Conservation (phyloP, 2,329 filamentous ascomycete genomes). For the Clonostachys chloroleuca region DNA sequence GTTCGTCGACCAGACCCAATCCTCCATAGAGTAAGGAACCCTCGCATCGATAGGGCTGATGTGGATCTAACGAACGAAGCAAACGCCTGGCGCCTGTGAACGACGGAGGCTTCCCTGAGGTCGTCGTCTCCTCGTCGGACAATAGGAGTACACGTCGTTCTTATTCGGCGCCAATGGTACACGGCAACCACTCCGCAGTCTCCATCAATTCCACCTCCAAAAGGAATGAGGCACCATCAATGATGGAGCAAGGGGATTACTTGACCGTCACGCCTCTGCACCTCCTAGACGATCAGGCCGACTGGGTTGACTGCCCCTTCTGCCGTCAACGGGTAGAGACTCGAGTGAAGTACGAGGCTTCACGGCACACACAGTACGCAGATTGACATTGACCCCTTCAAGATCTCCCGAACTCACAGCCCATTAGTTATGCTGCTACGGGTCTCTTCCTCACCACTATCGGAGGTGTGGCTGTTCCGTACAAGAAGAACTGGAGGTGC, state of each 20-base stretch:
- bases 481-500: constrained; percentile 7
- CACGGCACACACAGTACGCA: constrained; percentile 14
- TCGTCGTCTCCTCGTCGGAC: background rate
- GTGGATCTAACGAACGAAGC: too few species aligned
- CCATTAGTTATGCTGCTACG: background rate
- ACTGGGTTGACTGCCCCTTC: constrained; percentile 16
- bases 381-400: constrained; percentile 6
- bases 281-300: constrained; percentile 13
- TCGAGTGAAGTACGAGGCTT: constrained; percentile 10
- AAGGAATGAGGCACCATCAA: background rate
- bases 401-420: background rate
- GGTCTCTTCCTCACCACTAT: background rate
- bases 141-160: background rate
- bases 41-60: too few species aligned
- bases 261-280: constrained; percentile 15
- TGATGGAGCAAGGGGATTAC: background rate
- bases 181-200: too few species aligned
- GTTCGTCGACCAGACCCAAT: too few species aligned
- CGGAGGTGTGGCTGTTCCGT: background rate
- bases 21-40: too few species aligned
- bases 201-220: background rate
- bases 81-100: background rate
- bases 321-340: constrained; percentile 12
- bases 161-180: background rate
- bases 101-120: background rate